Percentiles rank a stretch among this genome's conserved stretches.
Evolutionary conservation across 208 protist genomes (phyloP).

Genomic region (Trypanosoma melophagium): DNA sequence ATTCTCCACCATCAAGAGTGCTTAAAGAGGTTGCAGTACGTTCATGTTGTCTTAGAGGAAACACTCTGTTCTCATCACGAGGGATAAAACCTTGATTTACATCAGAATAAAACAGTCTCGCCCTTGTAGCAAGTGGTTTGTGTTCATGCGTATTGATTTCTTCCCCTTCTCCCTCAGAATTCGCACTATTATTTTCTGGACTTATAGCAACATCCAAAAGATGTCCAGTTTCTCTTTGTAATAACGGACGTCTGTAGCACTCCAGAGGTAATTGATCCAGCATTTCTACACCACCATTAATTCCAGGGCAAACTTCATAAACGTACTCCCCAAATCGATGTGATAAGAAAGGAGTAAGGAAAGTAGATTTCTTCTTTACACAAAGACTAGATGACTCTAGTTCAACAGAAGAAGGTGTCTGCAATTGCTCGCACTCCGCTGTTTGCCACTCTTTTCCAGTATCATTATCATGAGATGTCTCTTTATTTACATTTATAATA

Average conservation of each 20-base stretch:
- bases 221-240: no score
- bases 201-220: no score
- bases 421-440: background rate
- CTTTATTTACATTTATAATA: no score
- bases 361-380: background rate
- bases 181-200: no score
- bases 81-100: background rate
- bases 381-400: background rate
- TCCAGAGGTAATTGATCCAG: constrained; percentile 23
- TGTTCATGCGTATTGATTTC: no score
- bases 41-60: background rate
- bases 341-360: background rate
- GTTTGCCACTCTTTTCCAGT: background rate
- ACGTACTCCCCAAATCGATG: constrained; percentile 29
- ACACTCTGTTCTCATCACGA: background rate
- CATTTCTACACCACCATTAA: background rate
- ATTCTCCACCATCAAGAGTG: background rate
- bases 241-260: background rate
- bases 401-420: background rate
- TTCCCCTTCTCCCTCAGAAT: no score
- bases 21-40: background rate
- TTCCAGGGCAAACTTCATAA: constrained; percentile 12
- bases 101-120: background rate
- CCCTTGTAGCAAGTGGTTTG: no score
- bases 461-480: background rate